Evolutionary conservation across 1,284 basidiomycete genomes (phyloP), one percentile per base, ranked within the genome.

Genomic region (Melampsora larici-populina): DNA sequence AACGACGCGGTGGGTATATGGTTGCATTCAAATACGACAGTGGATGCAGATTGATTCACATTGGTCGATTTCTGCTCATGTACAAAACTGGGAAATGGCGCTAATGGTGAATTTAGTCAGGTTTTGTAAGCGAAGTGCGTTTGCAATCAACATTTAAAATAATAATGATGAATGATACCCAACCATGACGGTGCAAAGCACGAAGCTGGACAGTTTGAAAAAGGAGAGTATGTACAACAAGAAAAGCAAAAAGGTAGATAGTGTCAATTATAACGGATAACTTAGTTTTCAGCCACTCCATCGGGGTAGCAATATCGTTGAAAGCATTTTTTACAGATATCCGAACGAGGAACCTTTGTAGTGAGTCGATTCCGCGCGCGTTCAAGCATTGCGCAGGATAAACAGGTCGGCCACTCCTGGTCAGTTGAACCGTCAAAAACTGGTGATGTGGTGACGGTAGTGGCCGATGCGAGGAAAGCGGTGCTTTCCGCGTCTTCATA

Each of bases 321-420:
- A 26, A 74, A 74, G 64, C 71, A 74, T 31, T 36, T 33, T 51
- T 48, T 8, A 26, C 71, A 74, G 7, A 36, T 24, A 18, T 21
- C 8, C 17, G 71, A 65, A 9, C 63, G 60, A 29, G 60, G 15
- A 9, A 74, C 33, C 5, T 51, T 31, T 60, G n/a, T 18, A 43
- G 43, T 13, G n/a, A 43, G 29, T 24, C 71, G 40, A 66, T 66
- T 74, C 33, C 60, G n/a, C 5, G 71, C 13, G 11, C 71, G 36
- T 18, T 74, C 71, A 46, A 74, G 49, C 63, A 86, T 77, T 3
- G 85, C 85, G 75, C 86, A 86, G 18, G 85, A 84, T 48, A 86
- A 81, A 70, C 85, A 85, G 21, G 82, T 82, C 17, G 84, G 82
- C 83, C 83, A 86, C 43, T 83, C 72, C 7, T 48, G 8, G 15